Evolutionary conservation across 1,284 basidiomycete genomes (phyloP).

Genomic region (Mycena sp.): DNA sequence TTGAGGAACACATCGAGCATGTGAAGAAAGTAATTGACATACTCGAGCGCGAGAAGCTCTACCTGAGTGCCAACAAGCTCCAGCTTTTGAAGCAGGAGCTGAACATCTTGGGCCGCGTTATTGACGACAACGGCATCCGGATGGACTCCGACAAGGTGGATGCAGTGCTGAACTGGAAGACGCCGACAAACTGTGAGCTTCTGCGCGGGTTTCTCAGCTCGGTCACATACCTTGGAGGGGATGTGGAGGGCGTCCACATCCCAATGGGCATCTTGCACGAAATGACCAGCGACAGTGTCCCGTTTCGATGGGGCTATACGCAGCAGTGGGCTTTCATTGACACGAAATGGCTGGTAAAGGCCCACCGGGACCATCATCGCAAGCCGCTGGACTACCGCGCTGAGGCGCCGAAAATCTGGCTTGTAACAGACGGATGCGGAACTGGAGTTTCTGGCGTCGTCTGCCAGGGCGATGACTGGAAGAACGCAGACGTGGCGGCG

Average conservation of each 20-base stretch:
- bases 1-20: constrained; percentile 17
- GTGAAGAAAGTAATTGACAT: constrained; percentile 27
- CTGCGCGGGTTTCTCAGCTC: constrained; percentile 31
- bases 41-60: constrained; percentile 28
- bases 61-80: constrained; percentile 23
- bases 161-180: constrained; percentile 39
- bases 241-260: constrained; percentile 18
- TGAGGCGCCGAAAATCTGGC: constrained; percentile 25
- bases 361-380: constrained; percentile 22
- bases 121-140: constrained; percentile 40
- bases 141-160: constrained; percentile 45
- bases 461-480: constrained; percentile 32
- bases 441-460: constrained; percentile 33
- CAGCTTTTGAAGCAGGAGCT: not conserved
- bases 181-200: constrained; percentile 10
- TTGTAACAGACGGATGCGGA: constrained; percentile 35
- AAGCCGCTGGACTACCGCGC: constrained; percentile 34
- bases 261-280: too few relatives aligned
- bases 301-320: too few relatives aligned
- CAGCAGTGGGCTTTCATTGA: too few relatives aligned
- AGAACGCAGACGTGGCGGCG: constrained; percentile 26
- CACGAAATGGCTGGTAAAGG: constrained; percentile 30
- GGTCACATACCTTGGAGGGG: constrained; percentile 29
- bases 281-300: too few relatives aligned
- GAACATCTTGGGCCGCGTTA: constrained; percentile 17